These are phyloP conservation scores for Spathaspora sp. DNA, from an alignment of 1,139 yeast species.

Conservation along the genomic window DNA sequence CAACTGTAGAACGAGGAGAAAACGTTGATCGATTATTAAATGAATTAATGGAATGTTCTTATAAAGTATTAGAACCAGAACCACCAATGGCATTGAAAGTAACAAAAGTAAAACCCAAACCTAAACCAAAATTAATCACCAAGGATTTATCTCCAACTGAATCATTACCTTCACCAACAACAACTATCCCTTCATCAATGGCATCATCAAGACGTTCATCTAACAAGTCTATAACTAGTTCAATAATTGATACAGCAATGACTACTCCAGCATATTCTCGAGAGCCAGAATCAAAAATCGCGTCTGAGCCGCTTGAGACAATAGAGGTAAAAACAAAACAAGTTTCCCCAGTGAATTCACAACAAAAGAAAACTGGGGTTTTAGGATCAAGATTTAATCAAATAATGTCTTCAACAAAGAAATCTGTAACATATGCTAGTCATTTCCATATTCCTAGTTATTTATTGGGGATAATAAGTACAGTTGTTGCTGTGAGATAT, in stretches of 20 bases:
- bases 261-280: background rate
- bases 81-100: background rate
- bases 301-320: background rate
- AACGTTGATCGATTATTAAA: conserved; percentile 30
- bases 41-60: conserved; percentile 30
- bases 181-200: background rate
- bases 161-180: background rate
- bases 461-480: conserved; percentile 24
- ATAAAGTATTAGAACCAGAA: conserved; percentile 16
- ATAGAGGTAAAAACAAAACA: background rate
- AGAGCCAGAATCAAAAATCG: background rate
- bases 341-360: background rate
- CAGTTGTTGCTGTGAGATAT: conserved; percentile 6
- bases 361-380: background rate
- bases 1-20: conserved; percentile 14
- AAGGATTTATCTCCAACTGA: conserved; percentile 1
- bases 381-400: background rate
- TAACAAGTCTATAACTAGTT: background rate
- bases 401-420: conserved; percentile 6
- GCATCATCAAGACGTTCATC: background rate
- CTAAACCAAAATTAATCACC: background rate
- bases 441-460: conserved; percentile 34
- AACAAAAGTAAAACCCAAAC: conserved; percentile 5
- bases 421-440: background rate
- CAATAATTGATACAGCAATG: background rate